Conservation (phyloP, 2,329 filamentous ascomycete species). For the Bipolaris victoriae region DNA sequence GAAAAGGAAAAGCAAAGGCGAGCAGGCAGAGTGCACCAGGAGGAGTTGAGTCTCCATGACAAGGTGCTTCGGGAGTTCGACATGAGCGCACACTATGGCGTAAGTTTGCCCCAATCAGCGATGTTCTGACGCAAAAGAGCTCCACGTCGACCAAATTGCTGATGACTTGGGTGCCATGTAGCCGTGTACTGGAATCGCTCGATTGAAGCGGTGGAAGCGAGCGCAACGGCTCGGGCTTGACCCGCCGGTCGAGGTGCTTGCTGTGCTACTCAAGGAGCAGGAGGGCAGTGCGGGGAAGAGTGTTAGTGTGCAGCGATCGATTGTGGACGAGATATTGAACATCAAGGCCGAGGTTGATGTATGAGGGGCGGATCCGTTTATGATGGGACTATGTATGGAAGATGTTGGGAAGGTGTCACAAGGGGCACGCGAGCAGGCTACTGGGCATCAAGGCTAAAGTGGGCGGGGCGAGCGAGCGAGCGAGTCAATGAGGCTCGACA, state of each 20-base stretch:
- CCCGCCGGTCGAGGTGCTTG: constrained; percentile 88
- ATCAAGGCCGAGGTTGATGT: constrained; percentile 52
- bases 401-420: neutral
- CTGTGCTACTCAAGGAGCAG: constrained; percentile 78
- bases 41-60: constrained; percentile 73
- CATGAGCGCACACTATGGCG: constrained; percentile 87
- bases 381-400: too few species aligned
- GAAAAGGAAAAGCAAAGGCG: constrained; percentile 71
- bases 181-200: constrained; percentile 86
- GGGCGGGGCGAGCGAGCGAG: too few species aligned
- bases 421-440: constrained; percentile 5
- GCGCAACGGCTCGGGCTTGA: constrained; percentile 82
- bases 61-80: constrained; percentile 93
- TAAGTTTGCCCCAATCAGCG: constrained; percentile 56
- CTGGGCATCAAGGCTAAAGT: neutral
- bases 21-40: constrained; percentile 77
- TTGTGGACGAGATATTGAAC: constrained; percentile 72
- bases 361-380: constrained; percentile 5
- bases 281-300: constrained; percentile 55
- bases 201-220: constrained; percentile 85
- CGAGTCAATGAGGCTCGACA: neutral
- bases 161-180: constrained; percentile 48
- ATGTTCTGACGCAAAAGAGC: constrained; percentile 30
- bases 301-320: constrained; percentile 66
- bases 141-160: constrained; percentile 9